Conservation (phyloP, 352 stramenopile genomes). For the Phytophthora europaea region DNA sequence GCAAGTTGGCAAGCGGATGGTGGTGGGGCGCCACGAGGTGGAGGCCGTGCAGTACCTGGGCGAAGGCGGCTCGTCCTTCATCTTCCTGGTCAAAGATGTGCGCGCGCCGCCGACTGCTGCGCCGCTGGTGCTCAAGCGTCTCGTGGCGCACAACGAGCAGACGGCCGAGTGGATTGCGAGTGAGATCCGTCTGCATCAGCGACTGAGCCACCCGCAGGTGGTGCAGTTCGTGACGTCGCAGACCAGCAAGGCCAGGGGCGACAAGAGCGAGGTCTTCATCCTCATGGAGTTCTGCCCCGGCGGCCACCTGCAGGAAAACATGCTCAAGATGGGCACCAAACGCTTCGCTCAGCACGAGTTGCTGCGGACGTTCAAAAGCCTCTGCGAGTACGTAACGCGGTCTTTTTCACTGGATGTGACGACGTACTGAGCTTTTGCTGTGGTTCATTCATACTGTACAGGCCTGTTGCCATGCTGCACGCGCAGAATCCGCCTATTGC, state of each 20-base stretch:
- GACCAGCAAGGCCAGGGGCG: slow-evolving; percentile 43
- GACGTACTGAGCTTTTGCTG: background rate
- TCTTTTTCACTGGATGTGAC: background rate
- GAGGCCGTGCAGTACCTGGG: slow-evolving; percentile 81
- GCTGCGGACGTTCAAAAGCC: slow-evolving; percentile 67
- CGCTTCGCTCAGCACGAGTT: slow-evolving; percentile 78
- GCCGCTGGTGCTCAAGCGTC: slow-evolving; percentile 77
- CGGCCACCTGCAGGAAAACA: slow-evolving; percentile 95
- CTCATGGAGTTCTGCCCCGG: slow-evolving; percentile 97
- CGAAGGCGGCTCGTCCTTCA: slow-evolving; percentile 84
- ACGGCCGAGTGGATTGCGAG: slow-evolving; percentile 68
- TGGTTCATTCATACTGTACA: slow-evolving; percentile 31
- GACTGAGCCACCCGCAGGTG: slow-evolving; percentile 71
- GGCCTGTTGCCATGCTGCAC: slow-evolving; percentile 72
- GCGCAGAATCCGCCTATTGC: slow-evolving; percentile 91
- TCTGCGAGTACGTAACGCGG: slow-evolving; percentile 70
- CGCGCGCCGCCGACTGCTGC: slow-evolving; percentile 34
- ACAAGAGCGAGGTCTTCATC: slow-evolving; percentile 93
- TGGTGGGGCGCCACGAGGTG: slow-evolving; percentile 71
- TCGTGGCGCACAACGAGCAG: slow-evolving; percentile 78
- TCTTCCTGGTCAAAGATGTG: slow-evolving; percentile 83
- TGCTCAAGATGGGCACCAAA: slow-evolving; percentile 88
- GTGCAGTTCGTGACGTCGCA: slow-evolving; percentile 77
- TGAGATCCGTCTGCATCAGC: slow-evolving; percentile 82
- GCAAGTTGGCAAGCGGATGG: slow-evolving; percentile 76